A percentile compares a stretch with the other conserved stretches of the same genome.
phyloP scores from a whole-genome alignment of 257 asterid species.

The Jacaranda mimosifolia region DNA sequence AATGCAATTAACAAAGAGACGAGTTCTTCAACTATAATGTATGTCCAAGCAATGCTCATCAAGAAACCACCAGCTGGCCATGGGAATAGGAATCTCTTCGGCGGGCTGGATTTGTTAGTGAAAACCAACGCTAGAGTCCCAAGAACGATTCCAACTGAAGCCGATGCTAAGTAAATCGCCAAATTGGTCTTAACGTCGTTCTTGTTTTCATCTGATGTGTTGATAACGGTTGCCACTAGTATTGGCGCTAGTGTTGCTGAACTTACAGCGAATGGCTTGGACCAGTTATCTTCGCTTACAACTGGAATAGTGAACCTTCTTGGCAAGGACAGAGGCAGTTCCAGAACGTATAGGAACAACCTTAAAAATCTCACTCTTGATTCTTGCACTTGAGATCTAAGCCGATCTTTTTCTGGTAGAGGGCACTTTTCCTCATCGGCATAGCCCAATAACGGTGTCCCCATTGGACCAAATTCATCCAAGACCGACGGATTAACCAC shows the following conservation, averaged over 20 bases:
- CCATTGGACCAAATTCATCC: slow-evolving; percentile 33
- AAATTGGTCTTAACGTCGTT: slow-evolving; percentile 6
- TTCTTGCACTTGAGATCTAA: background rate
- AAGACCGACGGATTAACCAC: background rate
- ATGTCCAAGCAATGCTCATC: slow-evolving; percentile 84
- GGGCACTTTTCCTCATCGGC: slow-evolving; percentile 56
- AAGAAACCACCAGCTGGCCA: slow-evolving; percentile 77
- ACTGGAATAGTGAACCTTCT: slow-evolving; percentile 77
- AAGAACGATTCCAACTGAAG: slow-evolving; percentile 47
- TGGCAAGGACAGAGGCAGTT: slow-evolving; percentile 76
- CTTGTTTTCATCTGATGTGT: slow-evolving; percentile 30
- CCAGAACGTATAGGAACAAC: slow-evolving; percentile 40
- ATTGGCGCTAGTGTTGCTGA: slow-evolving; percentile 65
- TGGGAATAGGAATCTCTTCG: slow-evolving; percentile 54
- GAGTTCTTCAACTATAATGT: slow-evolving; percentile 69
- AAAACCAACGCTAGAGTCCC: slow-evolving; percentile 50
- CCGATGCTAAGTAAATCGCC: slow-evolving; percentile 38
- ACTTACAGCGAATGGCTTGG: slow-evolving; percentile 57
- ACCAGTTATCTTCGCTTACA: slow-evolving; percentile 71
- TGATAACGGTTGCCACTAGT: slow-evolving; percentile 52
- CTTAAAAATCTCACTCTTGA: background rate
- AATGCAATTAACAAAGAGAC: slow-evolving; percentile 67
- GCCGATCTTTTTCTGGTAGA: background rate
- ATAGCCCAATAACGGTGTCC: slow-evolving; percentile 50
- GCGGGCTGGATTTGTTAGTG: slow-evolving; percentile 61